Evolutionary conservation across 352 stramenopile species (phyloP).

Genomic region (Peronosclerospora sorghi): DNA sequence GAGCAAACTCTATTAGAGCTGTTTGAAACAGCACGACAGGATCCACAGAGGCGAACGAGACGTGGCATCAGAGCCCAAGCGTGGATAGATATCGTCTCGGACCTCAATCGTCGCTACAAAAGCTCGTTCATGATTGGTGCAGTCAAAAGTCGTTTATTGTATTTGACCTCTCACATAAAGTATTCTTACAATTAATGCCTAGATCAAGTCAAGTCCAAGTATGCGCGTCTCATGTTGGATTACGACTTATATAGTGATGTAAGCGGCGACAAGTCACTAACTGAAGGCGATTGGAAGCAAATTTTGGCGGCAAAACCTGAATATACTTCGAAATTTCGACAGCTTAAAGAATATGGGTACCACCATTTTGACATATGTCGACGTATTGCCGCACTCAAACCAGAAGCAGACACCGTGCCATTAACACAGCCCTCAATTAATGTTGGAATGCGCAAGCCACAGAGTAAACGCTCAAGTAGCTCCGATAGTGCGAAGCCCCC

Average conservation of each 20-base stretch:
- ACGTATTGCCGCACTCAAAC: too few relatives aligned
- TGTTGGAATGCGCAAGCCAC: too few relatives aligned
- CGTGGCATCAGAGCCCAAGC: constrained; percentile 10
- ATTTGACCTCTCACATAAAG: too few relatives aligned
- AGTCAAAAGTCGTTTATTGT: not conserved
- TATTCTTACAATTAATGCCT: not conserved
- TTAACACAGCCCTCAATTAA: too few relatives aligned
- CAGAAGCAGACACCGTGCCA: too few relatives aligned
- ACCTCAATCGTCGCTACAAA: constrained; percentile 18
- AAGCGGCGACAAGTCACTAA: not conserved
- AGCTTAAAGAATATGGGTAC: too few relatives aligned
- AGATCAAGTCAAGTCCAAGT: constrained; percentile 33
- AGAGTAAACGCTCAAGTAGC: too few relatives aligned
- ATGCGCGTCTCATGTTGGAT: constrained; percentile 20
- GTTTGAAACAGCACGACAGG: constrained; percentile 21
- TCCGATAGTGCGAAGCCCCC: too few relatives aligned
- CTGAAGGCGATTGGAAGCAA: not conserved
- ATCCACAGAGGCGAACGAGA: constrained; percentile 11
- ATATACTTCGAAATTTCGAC: too few relatives aligned
- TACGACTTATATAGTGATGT: constrained; percentile 22
- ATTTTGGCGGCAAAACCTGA: too few relatives aligned
- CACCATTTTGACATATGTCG: too few relatives aligned
- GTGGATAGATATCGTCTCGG: constrained; percentile 14
- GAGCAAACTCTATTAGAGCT: constrained; percentile 24
- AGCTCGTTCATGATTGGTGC: constrained; percentile 19